Evolutionary conservation across 805 yeast genomes (phyloP).

Genomic region (Cyberlindnera americana): DNA sequence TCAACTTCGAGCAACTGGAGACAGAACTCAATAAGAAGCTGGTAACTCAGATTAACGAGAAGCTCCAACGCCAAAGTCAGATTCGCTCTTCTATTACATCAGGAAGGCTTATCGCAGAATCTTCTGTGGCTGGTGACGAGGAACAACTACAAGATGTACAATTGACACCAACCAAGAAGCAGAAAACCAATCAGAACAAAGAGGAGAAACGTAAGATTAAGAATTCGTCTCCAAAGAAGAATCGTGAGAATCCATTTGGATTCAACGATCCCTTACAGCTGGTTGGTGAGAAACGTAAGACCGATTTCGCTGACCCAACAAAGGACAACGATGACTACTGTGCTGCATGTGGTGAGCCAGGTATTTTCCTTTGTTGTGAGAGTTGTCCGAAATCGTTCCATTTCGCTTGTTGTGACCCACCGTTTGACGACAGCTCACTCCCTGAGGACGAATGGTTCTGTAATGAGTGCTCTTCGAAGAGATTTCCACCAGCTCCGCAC

Average conservation of each 20-base stretch:
- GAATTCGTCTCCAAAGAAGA: constrained; percentile 29
- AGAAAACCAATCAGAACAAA: constrained; percentile 9
- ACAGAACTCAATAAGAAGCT: constrained; percentile 5
- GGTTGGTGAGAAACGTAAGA: constrained; percentile 32
- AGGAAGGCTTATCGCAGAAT: too few species aligned
- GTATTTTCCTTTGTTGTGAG: constrained; percentile 90
- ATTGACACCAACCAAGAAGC: constrained; percentile 3
- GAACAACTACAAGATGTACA: too few species aligned
- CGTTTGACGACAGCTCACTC: constrained; percentile 63
- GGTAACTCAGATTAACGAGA: constrained; percentile 19
- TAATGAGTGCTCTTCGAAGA: constrained; percentile 59
- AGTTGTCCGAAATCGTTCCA: constrained; percentile 91
- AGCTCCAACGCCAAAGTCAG: constrained; percentile 21
- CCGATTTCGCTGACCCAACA: constrained; percentile 30
- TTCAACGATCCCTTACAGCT: constrained; percentile 32
- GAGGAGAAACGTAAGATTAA: constrained; percentile 24
- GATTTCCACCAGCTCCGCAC: constrained; percentile 33
- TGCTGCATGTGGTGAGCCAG: constrained; percentile 85
- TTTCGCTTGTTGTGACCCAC: constrained; percentile 88
- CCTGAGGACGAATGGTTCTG: constrained; percentile 95
- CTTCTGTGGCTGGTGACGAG: too few species aligned
- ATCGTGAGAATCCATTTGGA: constrained; percentile 42
- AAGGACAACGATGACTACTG: constrained; percentile 82
- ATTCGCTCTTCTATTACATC: constrained; percentile 13
- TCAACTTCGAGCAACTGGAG: constrained; percentile 15